These are phyloP conservation scores for Aplosporella prunicola DNA, from an alignment of 2,329 filamentous ascomycete species.

Conservation along the genomic window DNA sequence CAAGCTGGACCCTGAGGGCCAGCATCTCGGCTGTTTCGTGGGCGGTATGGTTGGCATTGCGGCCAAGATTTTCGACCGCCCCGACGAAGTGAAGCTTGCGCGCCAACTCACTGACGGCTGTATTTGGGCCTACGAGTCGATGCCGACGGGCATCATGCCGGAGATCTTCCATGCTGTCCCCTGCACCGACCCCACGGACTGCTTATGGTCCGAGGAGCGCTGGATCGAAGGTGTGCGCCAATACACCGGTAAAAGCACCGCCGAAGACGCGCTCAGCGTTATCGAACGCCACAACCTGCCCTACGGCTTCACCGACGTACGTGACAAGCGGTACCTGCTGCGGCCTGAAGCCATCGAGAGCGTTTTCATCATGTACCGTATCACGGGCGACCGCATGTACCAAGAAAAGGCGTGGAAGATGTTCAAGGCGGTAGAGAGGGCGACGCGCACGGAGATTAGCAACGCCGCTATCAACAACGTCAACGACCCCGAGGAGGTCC, in stretches of 20 bases:
- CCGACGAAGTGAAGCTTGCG: slow-evolving; percentile 40
- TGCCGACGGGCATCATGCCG: slow-evolving; percentile 45
- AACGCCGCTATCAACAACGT: slow-evolving; percentile 57
- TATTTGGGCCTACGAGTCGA: slow-evolving; percentile 45
- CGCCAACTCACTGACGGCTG: slow-evolving; percentile 46
- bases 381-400: slow-evolving; percentile 64
- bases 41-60: slow-evolving; percentile 48
- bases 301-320: slow-evolving; percentile 23
- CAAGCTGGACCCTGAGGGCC: slow-evolving; percentile 34
- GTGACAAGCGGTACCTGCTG: slow-evolving; percentile 25
- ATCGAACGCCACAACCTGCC: slow-evolving; percentile 26
- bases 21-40: slow-evolving; percentile 46
- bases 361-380: slow-evolving; percentile 79
- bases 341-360: slow-evolving; percentile 54
- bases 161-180: slow-evolving; percentile 37
- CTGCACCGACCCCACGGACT: slow-evolving; percentile 33
- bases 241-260: slow-evolving; percentile 13
- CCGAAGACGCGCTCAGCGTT: slow-evolving; percentile 22
- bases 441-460: slow-evolving; percentile 55
- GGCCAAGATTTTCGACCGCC: slow-evolving; percentile 42
- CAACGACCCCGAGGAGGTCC: slow-evolving; percentile 17
- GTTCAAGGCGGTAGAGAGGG: slow-evolving; percentile 60
- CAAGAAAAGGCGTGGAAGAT: slow-evolving; percentile 75
- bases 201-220: slow-evolving; percentile 33
- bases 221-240: slow-evolving; percentile 32